Conservation (phyloP, 2,329 filamentous ascomycete genomes). For the Drechslera avenae region DNA sequence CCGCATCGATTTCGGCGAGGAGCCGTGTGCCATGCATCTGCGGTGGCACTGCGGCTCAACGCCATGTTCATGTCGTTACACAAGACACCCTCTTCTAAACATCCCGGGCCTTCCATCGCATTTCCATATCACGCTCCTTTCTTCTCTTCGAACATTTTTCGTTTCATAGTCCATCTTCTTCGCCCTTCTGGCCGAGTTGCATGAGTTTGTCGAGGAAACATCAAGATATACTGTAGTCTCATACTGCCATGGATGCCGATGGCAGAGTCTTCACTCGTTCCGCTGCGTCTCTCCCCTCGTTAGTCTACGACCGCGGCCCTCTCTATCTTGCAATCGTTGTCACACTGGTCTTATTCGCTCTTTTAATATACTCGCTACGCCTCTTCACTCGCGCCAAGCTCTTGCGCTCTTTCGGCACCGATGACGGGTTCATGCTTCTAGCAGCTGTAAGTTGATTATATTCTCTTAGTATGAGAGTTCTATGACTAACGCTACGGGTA, state of each 20-base stretch:
- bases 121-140: conserved; percentile 7
- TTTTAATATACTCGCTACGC: conserved; percentile 50
- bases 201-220: conserved; percentile 9
- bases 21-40: conserved; percentile 11
- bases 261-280: conserved; percentile 13
- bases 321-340: conserved; percentile 50
- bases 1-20: conserved; percentile 16
- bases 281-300: conserved; percentile 16
- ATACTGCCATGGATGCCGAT: conserved; percentile 30
- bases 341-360: conserved; percentile 49
- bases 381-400: conserved; percentile 54
- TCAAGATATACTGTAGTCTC: conserved; percentile 21
- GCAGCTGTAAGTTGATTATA: conserved; percentile 42
- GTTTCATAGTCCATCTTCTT: conserved; percentile 4
- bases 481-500: not conserved
- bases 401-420: conserved; percentile 55
- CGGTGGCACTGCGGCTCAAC: conserved; percentile 11
- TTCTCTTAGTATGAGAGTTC: not conserved
- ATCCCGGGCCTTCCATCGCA: conserved; percentile 5
- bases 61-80: conserved; percentile 10
- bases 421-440: conserved; percentile 54
- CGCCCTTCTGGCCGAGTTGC: conserved; percentile 2
- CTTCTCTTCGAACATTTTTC: conserved; percentile 8
- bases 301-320: conserved; percentile 36
- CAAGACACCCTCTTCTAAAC: conserved; percentile 8